Percentiles rank a stretch among this genome's conserved stretches.
phyloP scores from a whole-genome alignment of 2,329 filamentous ascomycete genomes.

The Stemphylium lycopersici region DNA sequence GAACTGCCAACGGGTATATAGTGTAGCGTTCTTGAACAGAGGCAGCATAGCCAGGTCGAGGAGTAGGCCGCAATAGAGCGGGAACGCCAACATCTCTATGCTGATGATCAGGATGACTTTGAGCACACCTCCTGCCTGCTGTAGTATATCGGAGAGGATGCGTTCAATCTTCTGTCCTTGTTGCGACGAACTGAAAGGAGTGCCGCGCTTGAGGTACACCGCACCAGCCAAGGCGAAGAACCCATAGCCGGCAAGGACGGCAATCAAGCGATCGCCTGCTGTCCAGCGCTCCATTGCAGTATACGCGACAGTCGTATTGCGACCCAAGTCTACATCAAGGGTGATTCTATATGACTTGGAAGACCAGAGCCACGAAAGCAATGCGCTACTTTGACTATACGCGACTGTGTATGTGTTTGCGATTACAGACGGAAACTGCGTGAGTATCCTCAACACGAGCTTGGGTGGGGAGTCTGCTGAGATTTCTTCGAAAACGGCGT shows the following conservation, averaged over 20 bases:
- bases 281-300: constrained; percentile 52
- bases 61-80: constrained; percentile 90
- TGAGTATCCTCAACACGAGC: constrained; percentile 24
- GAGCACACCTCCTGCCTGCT: constrained; percentile 94
- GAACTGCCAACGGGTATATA: constrained; percentile 79
- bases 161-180: constrained; percentile 69
- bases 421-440: constrained; percentile 21
- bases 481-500: constrained; percentile 33
- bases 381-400: constrained; percentile 16
- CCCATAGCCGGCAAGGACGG: constrained; percentile 80
- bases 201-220: constrained; percentile 77
- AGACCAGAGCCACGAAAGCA: constrained; percentile 38
- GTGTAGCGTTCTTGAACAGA: constrained; percentile 80
- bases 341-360: constrained; percentile 48
- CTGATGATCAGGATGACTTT: constrained; percentile 98
- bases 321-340: constrained; percentile 38
- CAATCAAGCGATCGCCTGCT: constrained; percentile 66
- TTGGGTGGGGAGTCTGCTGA: constrained; percentile 27
- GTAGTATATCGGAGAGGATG: constrained; percentile 78
- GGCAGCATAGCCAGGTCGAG: constrained; percentile 88
- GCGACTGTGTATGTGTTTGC: constrained; percentile 5
- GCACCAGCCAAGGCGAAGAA: constrained; percentile 76
- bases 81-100: constrained; percentile 98
- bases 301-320: constrained; percentile 26
- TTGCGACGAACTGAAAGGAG: constrained; percentile 67